Evolutionary conservation across 2,329 filamentous ascomycete species (phyloP).

Genomic region (Pyricularia pennisetigena): DNA sequence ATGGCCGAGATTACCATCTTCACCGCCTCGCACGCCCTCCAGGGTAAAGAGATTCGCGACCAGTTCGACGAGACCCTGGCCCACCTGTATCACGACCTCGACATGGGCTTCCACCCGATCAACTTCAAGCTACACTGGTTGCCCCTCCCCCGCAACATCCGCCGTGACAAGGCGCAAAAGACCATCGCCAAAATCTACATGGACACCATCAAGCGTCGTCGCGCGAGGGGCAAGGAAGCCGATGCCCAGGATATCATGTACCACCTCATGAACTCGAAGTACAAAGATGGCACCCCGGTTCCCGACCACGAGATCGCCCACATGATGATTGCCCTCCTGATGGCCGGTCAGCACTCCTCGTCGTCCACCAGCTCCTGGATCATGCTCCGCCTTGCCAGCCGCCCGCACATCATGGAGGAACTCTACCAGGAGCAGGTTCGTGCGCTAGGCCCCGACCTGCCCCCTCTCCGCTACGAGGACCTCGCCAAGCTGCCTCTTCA

Average conservation of each 20-base stretch:
- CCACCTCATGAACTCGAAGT: constrained; percentile 66
- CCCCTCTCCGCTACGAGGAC: constrained; percentile 62
- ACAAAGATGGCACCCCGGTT: constrained; percentile 61
- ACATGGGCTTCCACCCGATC: constrained; percentile 68
- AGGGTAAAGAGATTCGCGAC: constrained; percentile 65
- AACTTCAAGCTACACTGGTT: constrained; percentile 78
- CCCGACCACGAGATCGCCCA: constrained; percentile 71
- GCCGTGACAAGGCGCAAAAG: constrained; percentile 60
- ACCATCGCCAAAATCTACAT: constrained; percentile 70
- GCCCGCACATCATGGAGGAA: constrained; percentile 60
- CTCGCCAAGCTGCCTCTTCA: constrained; percentile 73
- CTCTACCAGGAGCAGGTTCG: constrained; percentile 59
- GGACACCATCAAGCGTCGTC: constrained; percentile 57
- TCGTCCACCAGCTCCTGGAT: constrained; percentile 73
- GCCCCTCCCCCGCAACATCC: constrained; percentile 66
- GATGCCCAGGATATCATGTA: constrained; percentile 60
- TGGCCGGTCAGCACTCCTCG: constrained; percentile 77
- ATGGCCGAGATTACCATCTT: constrained; percentile 75
- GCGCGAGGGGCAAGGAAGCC: constrained; percentile 25
- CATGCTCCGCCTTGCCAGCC: constrained; percentile 59
- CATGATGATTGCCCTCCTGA: constrained; percentile 80
- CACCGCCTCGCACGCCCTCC: constrained; percentile 67
- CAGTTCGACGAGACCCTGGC: constrained; percentile 65
- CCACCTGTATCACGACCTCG: constrained; percentile 68
- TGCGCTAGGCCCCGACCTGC: constrained; percentile 51